A percentile compares a stretch with the other conserved stretches of the same genome.
Conservation (phyloP, 306 rosid species). For the Quercus suber region DNA sequence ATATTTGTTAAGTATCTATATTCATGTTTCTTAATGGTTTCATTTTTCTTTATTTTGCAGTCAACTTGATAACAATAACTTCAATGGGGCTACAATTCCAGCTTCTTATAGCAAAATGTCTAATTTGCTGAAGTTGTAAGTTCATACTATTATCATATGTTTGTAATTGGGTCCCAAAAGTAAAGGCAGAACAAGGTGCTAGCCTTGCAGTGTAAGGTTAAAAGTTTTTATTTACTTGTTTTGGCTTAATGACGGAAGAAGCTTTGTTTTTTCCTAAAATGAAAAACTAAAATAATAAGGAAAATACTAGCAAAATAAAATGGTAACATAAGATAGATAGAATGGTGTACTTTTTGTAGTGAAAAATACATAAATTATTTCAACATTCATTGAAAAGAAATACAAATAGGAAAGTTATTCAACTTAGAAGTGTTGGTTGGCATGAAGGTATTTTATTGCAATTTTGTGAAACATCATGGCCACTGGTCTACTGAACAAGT, state of each 20-base stretch:
- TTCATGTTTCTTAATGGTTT: not conserved
- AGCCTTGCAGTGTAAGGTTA: constrained; percentile 1
- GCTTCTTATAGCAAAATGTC: constrained; percentile 34
- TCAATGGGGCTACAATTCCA: constrained; percentile 39
- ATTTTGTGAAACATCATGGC: not conserved
- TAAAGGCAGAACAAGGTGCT: not conserved
- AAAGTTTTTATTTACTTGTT: not conserved
- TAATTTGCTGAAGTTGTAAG: constrained; percentile 47
- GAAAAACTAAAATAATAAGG: too few relatives aligned
- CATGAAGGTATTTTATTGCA: too few relatives aligned
- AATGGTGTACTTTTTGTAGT: too few relatives aligned
- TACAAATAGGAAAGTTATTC: too few relatives aligned
- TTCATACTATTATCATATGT: constrained; percentile 8
- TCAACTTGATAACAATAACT: constrained; percentile 52
- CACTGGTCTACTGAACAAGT: not conserved
- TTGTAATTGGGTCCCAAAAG: not conserved
- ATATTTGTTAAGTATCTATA: not conserved
- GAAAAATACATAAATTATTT: too few relatives aligned
- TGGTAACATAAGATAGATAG: too few relatives aligned
- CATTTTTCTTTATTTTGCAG: constrained; percentile 24
- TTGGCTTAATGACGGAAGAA: too few relatives aligned
- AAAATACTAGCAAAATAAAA: too few relatives aligned
- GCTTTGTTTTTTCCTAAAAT: too few relatives aligned
- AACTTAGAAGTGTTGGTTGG: too few relatives aligned
- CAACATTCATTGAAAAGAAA: too few relatives aligned